Evolutionary conservation across 306 rosid genomes (phyloP), one percentile per base, ranked within the genome.

Genomic region (Fragaria ananassa): DNA sequence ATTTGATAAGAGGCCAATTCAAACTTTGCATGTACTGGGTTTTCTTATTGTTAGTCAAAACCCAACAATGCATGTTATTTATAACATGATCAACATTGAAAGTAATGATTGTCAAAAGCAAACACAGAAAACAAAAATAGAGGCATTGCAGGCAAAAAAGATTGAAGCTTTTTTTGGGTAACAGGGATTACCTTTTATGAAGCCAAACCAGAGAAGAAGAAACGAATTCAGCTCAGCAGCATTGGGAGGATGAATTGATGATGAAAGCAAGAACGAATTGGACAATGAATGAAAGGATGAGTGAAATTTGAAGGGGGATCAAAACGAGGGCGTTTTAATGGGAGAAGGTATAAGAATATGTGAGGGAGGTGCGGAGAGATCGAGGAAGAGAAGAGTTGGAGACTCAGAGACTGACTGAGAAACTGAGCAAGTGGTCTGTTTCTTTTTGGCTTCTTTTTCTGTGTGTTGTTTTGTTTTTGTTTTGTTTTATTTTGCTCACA

Each of bases 331-430:
- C 73, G 62, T 51, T 67, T 60, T 81, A 18, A 66, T 50, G 70
- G 74, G 56, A 2, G 19, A 45, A 50, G 61, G 45, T 37, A 25
- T 25, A 27, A 25, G 19, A 58, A 17, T 3, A 15, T n/a, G 14
- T 23, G 37, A 58, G 1, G 35, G 39, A 10, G 21, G 83, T 37
- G 79, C 83, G 89, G 86, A 71, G 60, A 69, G 76, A 66, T 56
- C 85, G 80, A 85, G 84, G 51, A 21, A 60, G 68, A 67, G 31
- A 71, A 64, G 51, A 39, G 65, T 81, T 82, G 84, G 62, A 82
- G 78, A 81, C 75, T 86, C 92, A 73, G 87, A 64, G 46, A 60
- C 77, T 60, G 81, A 50, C 65, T 21, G 51, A 17, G 17, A 10
- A 34, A 13, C 12, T 37, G 14, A 23, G 18, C 23, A 13, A 61